A percentile compares a stretch with the other conserved stretches of the same genome.
phyloP scores from a whole-genome alignment of 306 rosid species.

The Lupinus albus region DNA sequence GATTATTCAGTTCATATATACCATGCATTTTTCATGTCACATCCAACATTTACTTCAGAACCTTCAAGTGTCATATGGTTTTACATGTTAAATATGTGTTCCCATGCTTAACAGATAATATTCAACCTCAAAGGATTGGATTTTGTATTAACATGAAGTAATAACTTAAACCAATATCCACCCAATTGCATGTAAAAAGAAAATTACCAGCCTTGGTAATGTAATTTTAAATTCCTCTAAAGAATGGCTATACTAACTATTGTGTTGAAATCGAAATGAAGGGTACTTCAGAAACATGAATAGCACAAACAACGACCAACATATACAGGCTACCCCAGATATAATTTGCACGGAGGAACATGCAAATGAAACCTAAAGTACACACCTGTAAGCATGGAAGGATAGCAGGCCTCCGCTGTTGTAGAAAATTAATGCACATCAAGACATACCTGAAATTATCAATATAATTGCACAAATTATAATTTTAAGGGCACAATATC shows the following conservation, averaged over 20 bases:
- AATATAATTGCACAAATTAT: conserved; percentile 34
- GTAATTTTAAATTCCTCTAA: conserved; percentile 5
- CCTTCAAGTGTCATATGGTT: background rate
- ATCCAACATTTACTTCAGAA: background rate
- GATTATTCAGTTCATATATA: background rate
- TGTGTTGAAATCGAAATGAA: conserved; percentile 20
- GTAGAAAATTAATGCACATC: conserved; percentile 96
- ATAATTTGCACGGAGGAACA: conserved; percentile 1
- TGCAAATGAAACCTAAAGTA: conserved; percentile 10
- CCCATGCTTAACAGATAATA: background rate
- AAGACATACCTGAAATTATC: conserved; percentile 86
- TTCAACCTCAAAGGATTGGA: background rate
- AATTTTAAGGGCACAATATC: background rate
- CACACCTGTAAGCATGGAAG: conserved; percentile 98
- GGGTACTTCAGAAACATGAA: background rate
- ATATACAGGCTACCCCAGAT: conserved; percentile 8
- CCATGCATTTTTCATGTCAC: background rate
- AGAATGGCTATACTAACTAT: conserved; percentile 7
- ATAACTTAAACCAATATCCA: background rate
- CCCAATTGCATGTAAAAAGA: background rate
- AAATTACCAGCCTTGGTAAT: background rate
- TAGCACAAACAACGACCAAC: conserved; percentile 2
- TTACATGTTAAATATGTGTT: background rate
- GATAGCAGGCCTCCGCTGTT: conserved; percentile 79
- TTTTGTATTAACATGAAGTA: background rate